Base-by-base conservation (phyloP, 2,329 filamentous ascomycete genomes). In the Colletotrichum magnum region DNA sequence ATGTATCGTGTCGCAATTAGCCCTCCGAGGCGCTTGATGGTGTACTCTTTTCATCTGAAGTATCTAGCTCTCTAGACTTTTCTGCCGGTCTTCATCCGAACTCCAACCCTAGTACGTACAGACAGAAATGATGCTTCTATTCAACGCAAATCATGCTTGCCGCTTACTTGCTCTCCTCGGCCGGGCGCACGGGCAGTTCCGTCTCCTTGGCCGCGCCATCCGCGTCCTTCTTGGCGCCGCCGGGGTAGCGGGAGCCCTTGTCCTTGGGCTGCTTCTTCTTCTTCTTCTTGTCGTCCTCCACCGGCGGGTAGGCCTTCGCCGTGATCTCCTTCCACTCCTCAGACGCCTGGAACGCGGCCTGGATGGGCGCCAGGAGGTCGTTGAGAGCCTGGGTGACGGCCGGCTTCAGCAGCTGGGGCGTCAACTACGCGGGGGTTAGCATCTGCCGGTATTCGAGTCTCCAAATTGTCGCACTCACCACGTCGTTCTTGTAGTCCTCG, bases 331-430 rank as follows among this genome's bases (percentile, higher is more conserved):
- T 92, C 94, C 94, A 98, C 76, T 95, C 94, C 36, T 87, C 76
- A 0, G 88, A 92, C 0, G 86, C 87, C 71, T 92, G 83, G 82
- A 89, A 98, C 6, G 91, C 91, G 3, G 85, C 87, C 73, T 92
- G 90, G 69, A 99, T 95, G 1, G 95, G 94, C 2, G 87, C 89
- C 66, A 97, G 86, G 13, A 98, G 87, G 47, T 88, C 85, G 73
- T 89, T 90, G 21, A 99, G 87, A 10, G 90, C 93, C 60, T 89
- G 87, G 5, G 92, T 88, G 6, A 97, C 90, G 12, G 93, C 94
- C n/a, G 91, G 88, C 84, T 99, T 98, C 60, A 98, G 85, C 13
- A 93, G 83, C 84, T 98, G 95, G 0, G 96, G 96, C 1, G 93
- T 94, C 71, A 97, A 87, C 87, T 72, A 7, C 32, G 26, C 50